A percentile compares a stretch with the other conserved stretches of the same genome.
Evolutionary conservation across 2,329 filamentous ascomycete genomes (phyloP).

Genomic region (Sclerotiophoma versabilis): DNA sequence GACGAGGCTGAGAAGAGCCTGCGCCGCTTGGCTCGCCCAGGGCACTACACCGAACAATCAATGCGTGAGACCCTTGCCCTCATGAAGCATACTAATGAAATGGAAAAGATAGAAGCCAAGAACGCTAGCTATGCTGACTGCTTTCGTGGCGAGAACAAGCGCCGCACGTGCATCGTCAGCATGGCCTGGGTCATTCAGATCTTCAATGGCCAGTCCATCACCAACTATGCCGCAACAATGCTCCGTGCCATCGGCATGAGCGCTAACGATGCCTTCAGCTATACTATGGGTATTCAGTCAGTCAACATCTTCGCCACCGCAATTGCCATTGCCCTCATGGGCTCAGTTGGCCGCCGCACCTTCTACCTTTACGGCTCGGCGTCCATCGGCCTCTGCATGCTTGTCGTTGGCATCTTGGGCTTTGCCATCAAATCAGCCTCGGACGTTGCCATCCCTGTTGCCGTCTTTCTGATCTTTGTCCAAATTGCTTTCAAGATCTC

Average conservation of each 20-base stretch:
- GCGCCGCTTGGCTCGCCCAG: constrained; percentile 64
- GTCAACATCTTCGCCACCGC: constrained; percentile 76
- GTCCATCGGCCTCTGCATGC: constrained; percentile 65
- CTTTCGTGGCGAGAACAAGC: constrained; percentile 76
- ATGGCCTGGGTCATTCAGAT: constrained; percentile 53
- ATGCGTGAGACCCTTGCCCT: constrained; percentile 68
- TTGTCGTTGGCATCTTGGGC: constrained; percentile 47
- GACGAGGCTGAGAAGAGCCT: constrained; percentile 65
- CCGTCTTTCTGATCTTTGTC: constrained; percentile 44
- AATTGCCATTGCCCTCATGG: constrained; percentile 79
- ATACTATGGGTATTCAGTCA: constrained; percentile 59
- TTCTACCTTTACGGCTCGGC: constrained; percentile 74
- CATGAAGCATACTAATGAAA: constrained; percentile 84
- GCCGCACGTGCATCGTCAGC: constrained; percentile 74
- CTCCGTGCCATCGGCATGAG: constrained; percentile 38
- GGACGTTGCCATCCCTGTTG: constrained; percentile 33
- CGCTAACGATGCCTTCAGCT: constrained; percentile 54
- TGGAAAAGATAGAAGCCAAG: constrained; percentile 70
- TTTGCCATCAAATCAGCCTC: constrained; percentile 14
- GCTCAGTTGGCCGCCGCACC: constrained; percentile 73
- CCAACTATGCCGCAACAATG: constrained; percentile 49
- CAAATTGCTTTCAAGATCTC: constrained; percentile 52
- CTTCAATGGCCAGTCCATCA: constrained; percentile 28
- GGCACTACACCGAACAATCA: constrained; percentile 59
- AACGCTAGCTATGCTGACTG: constrained; percentile 80